Base-by-base conservation (phyloP, 1,284 basidiomycete species). In the Rhodotorula sp. region DNA sequence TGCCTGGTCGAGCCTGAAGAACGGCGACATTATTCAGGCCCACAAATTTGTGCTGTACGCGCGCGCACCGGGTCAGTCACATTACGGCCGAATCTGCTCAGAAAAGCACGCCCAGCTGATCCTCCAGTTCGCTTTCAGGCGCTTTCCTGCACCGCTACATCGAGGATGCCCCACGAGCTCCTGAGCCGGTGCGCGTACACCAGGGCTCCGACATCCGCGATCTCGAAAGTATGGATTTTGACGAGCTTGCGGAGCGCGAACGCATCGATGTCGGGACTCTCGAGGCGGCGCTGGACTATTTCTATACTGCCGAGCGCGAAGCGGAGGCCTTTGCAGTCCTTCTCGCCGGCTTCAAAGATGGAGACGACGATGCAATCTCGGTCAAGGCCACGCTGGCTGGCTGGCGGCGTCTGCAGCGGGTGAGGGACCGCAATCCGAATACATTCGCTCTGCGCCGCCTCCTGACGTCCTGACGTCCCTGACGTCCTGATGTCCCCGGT, bases 41-140 rank as follows among this genome's bases (percentile, higher is more conserved):
- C 93, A 95, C 81, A 95, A 95, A 85, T 91, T 93, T 51, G 89
- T 98, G 76, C 88, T 98, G 1, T 97, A 97, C 75, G 93, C 93
- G 58, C 88, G 95, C 71, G 94, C 95, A 30, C 75, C 78, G 24
- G 77, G 79, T 70, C 71, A 73, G 49, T 79, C 78, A 37, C 4
- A 6, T 7, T 24, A 12, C 4, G 6, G 6, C 46, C 18, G 45
- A 10, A 4, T 8, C 26, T 12, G 17, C 29, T 17, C 29, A 20
- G 6, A 29, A 30, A 42, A 24, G 14, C 42, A 15, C 6, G 30
- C 45, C 33, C 5, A 54, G 3, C 4, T 10, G 22, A 17, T 59
- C 24, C 17, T 51, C 45, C 30, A 29, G 67, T 29, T 26, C 7
- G 10, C 60, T 2, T 29, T 12, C 65, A 68, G 71, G 71, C 7